Percentiles rank a stretch among this genome's conserved stretches.
Evolutionary conservation across 305 asterid genomes (phyloP).

Genomic region (Fraxinus greggii): DNA sequence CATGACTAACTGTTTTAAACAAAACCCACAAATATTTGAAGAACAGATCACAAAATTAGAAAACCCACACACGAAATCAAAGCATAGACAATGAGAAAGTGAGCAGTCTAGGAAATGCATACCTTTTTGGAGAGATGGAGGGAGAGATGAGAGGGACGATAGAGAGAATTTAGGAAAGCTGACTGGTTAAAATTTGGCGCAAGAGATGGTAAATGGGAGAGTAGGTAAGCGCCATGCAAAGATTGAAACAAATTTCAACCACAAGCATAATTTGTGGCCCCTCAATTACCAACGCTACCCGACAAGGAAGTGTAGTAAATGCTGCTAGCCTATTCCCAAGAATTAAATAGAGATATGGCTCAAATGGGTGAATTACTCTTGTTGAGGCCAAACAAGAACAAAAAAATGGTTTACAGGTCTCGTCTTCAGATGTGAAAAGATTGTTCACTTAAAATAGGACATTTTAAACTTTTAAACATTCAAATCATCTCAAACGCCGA

Average conservation of each 20-base stretch:
- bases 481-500: too few relatives aligned
- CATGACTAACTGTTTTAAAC: neutral
- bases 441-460: too few relatives aligned
- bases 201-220: neutral
- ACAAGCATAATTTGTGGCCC: constrained; percentile 61
- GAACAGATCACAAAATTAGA: constrained; percentile 12
- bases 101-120: constrained; percentile 10
- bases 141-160: neutral
- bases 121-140: constrained; percentile 12
- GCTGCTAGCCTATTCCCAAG: neutral
- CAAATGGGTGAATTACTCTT: too few relatives aligned
- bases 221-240: constrained; percentile 18
- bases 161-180: neutral
- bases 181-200: neutral
- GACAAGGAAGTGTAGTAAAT: neutral
- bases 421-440: too few relatives aligned
- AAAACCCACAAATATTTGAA: constrained; percentile 7
- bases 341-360: too few relatives aligned
- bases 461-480: too few relatives aligned
- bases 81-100: constrained; percentile 4
- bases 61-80: neutral
- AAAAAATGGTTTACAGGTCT: too few relatives aligned
- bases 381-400: too few relatives aligned
- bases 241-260: constrained; percentile 42
- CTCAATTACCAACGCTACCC: constrained; percentile 50